Percentiles rank a stretch among this genome's conserved stretches.
phyloP scores from a whole-genome alignment of 305 asterid species.

The Fraxinus platypoda region DNA sequence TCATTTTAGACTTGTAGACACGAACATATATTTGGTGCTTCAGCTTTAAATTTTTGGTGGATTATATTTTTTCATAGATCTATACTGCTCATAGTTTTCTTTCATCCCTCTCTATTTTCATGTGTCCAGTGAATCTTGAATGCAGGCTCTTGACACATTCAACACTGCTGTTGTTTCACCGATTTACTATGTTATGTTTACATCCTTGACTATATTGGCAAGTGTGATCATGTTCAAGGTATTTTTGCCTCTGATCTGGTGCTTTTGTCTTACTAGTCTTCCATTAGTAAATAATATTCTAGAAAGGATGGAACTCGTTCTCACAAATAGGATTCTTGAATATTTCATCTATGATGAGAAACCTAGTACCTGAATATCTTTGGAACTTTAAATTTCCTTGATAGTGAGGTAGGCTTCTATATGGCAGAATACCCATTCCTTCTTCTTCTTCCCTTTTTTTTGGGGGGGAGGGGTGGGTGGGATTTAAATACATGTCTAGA shows the following conservation, averaged over 20 bases:
- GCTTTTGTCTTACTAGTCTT: not conserved
- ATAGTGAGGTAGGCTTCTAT: not conserved
- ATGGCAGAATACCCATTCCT: not conserved
- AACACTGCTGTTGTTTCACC: conserved; percentile 99
- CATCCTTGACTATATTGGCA: conserved; percentile 93
- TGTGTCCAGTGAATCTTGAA: conserved; percentile 26
- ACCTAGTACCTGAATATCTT: not conserved
- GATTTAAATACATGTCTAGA: not conserved
- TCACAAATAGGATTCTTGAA: not conserved
- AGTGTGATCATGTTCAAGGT: conserved; percentile 99
- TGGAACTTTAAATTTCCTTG: not conserved
- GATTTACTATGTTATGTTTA: conserved; percentile 95
- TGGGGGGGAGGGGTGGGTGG: not conserved
- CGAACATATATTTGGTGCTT: not conserved
- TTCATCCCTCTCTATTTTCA: conserved; percentile 3
- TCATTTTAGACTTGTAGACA: not conserved
- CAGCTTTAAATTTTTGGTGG: not conserved
- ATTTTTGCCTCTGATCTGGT: conserved; percentile 25
- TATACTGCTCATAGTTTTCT: not conserved
- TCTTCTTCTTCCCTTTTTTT: not conserved
- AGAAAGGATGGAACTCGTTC: not conserved
- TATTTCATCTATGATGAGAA: not conserved
- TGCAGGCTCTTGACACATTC: conserved; percentile 99
- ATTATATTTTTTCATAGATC: not conserved
- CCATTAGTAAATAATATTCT: not conserved